Evolutionary conservation across 805 yeast species (phyloP).

Genomic region (Metschnikowia hibisci): DNA sequence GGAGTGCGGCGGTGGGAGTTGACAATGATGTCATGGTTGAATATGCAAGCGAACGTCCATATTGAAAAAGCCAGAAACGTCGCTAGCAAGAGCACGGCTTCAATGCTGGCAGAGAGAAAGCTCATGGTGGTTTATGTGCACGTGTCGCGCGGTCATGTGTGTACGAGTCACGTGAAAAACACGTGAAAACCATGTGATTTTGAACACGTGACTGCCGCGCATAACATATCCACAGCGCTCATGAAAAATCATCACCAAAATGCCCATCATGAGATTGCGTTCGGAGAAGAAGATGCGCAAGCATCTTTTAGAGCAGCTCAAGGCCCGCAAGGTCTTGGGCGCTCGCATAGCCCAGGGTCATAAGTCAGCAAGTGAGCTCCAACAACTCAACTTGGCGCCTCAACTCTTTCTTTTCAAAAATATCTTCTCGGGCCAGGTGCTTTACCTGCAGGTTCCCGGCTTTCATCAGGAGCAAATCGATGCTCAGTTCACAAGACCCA

Average conservation of each 20-base stretch:
- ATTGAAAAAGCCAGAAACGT: conserved; percentile 12
- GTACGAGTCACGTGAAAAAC: background rate
- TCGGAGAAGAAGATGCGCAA: conserved; percentile 47
- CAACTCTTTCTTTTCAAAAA: conserved; percentile 81
- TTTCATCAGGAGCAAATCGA: conserved; percentile 57
- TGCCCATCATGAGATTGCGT: conserved; percentile 36
- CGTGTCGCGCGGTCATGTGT: too few species aligned
- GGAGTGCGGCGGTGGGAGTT: conserved; percentile 19
- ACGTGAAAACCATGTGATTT: background rate
- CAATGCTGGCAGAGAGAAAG: background rate
- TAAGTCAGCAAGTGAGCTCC: conserved; percentile 32
- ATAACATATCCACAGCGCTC: background rate
- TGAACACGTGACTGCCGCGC: background rate
- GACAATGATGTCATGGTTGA: conserved; percentile 25
- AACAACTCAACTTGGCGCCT: conserved; percentile 64
- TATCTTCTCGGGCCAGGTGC: conserved; percentile 82
- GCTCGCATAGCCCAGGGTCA: conserved; percentile 40
- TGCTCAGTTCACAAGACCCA: conserved; percentile 72
- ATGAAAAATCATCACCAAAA: conserved; percentile 17
- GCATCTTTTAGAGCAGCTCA: conserved; percentile 43
- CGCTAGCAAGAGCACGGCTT: conserved; percentile 14
- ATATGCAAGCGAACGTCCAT: conserved; percentile 23
- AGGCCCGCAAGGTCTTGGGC: conserved; percentile 40
- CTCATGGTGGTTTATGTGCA: background rate
- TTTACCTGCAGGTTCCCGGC: conserved; percentile 81